Base-by-base conservation (phyloP, 495 filamentous ascomycete species). In the Aspergillus taichungensis region DNA sequence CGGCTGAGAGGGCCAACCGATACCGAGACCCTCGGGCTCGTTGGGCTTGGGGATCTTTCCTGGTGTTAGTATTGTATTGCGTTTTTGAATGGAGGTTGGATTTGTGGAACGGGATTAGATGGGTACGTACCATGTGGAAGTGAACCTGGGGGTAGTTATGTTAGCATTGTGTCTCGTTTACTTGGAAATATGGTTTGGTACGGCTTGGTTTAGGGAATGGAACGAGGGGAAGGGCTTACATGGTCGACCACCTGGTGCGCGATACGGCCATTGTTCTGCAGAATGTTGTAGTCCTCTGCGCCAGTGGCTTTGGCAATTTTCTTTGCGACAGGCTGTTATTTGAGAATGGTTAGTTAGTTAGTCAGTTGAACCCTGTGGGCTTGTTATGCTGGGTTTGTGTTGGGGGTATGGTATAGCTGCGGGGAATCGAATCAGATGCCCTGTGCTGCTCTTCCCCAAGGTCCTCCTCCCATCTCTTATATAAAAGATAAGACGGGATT, bases 181-280 rank as follows among this genome's bases (percentile, higher is more conserved):
- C n/a, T n/a, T n/a, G n/a, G n/a, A 30, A 13, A 40, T 6, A 32
- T 18, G 33, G 31, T 24, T 36, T n/a, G 9, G 18, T 38, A 8
- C 30, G 6, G 10, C 28, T 13, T 33, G n/a, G 28, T 27, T 37
- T 4, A n/a, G 7, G 18, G 10, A 12, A 8, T 12, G 33, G 18
- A 13, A 10, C 32, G 13, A n/a, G 18, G 13, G 40, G 11, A 37
- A 10, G 30, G 24, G 10, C 46, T 66, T 67, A 94, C 92, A 70
- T 99, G 92, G 51, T 84, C 85, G 47, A 99, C 94, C 43, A 82
- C 72, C 67, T 99, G 92, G 68, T 99, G 94, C n/a, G 92, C 92
- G 58, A 86, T 74, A 13, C 76, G 68, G 24, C 92, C 92, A 59
- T 99, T 99, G 69, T 99, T 99, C 73, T 99, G 92, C 49, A 99